These are phyloP conservation scores for Centaurea solstitialis DNA, from an alignment of 129 eudicot species.

Conservation along the genomic window DNA sequence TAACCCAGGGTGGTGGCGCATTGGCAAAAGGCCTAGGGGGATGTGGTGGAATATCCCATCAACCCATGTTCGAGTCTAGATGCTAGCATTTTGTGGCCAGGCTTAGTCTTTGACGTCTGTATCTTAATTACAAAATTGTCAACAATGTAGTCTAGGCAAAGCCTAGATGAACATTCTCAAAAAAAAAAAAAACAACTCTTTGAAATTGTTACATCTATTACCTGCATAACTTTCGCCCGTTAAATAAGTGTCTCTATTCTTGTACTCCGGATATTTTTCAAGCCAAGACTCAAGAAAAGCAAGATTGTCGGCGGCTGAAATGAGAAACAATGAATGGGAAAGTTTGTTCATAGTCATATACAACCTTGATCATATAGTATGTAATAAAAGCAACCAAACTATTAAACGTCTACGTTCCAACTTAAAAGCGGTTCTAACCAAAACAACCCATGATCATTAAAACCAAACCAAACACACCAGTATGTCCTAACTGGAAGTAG, in stretches of 20 bases:
- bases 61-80: too few relatives aligned
- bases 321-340: slow-evolving; percentile 10
- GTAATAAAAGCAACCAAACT: slow-evolving; percentile 1
- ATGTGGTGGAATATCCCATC: too few relatives aligned
- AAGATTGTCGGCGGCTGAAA: slow-evolving; percentile 69
- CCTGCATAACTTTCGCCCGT: slow-evolving; percentile 92
- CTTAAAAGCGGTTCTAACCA: neutral
- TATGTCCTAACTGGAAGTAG: too few relatives aligned
- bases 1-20: neutral
- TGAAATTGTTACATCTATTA: slow-evolving; percentile 16
- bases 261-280: slow-evolving; percentile 60
- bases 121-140: too few relatives aligned
- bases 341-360: neutral
- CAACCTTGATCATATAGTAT: neutral
- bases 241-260: slow-evolving; percentile 59
- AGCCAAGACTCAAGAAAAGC: slow-evolving; percentile 70
- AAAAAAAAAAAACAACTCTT: neutral
- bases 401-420: slow-evolving; percentile 1
- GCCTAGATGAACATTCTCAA: too few relatives aligned
- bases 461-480: too few relatives aligned
- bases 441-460: too few relatives aligned
- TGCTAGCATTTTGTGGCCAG: too few relatives aligned
- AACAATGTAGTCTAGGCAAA: too few relatives aligned
- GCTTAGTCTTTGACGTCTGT: too few relatives aligned
- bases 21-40: too few relatives aligned